These are phyloP conservation scores for Pouteria glomerata DNA, from an alignment of 148 eudicot species.

Conservation along the genomic window DNA sequence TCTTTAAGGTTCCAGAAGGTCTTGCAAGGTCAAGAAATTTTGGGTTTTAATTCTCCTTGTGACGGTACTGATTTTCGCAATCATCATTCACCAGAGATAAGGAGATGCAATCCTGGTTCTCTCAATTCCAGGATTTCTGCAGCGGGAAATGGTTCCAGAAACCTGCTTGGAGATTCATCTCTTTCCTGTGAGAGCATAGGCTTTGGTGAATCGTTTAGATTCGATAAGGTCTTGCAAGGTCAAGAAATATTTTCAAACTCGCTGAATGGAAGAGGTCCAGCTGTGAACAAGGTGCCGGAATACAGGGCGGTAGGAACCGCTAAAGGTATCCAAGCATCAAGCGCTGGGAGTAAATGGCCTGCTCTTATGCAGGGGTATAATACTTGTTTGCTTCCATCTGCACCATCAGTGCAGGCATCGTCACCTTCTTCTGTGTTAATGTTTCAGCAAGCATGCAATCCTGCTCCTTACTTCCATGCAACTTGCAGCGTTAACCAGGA, in stretches of 20 bases:
- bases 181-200: slow-evolving; percentile 31
- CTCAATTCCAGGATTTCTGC: slow-evolving; percentile 16
- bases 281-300: slow-evolving; percentile 19
- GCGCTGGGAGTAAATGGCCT: slow-evolving; percentile 40
- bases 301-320: slow-evolving; percentile 23
- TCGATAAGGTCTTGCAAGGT: slow-evolving; percentile 99
- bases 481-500: slow-evolving; percentile 8
- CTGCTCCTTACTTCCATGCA: slow-evolving; percentile 20
- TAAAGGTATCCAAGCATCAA: slow-evolving; percentile 41
- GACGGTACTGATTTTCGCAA: slow-evolving; percentile 43
- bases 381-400: slow-evolving; percentile 16
- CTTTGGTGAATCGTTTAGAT: slow-evolving; percentile 52
- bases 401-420: slow-evolving; percentile 31
- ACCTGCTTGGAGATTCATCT: slow-evolving; percentile 25
- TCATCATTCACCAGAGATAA: slow-evolving; percentile 35
- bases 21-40: slow-evolving; percentile 99
- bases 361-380: slow-evolving; percentile 12
- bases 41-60: slow-evolving; percentile 42
- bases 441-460: slow-evolving; percentile 45
- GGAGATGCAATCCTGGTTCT: slow-evolving; percentile 35
- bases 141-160: slow-evolving; percentile 17
- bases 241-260: slow-evolving; percentile 67
- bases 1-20: slow-evolving; percentile 86
- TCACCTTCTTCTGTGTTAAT: slow-evolving; percentile 65
- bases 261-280: slow-evolving; percentile 22